Evolutionary conservation across 192 early-diverging fungal genomes (phyloP).

Genomic region (Podila clonocystis): DNA sequence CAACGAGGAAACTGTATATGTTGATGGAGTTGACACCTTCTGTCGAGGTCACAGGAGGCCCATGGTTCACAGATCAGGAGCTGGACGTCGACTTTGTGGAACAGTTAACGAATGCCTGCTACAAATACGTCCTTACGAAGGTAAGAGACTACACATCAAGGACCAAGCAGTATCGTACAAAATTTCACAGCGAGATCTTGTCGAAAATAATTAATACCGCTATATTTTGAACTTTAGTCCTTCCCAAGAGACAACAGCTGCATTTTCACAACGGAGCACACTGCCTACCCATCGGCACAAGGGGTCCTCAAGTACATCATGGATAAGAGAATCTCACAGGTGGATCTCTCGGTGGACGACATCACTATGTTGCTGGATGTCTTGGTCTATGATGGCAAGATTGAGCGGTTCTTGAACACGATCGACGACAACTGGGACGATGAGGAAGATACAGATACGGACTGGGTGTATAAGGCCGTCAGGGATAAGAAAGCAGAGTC

Average conservation of each 20-base stretch:
- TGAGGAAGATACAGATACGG: slow-evolving; percentile 58
- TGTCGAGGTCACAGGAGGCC: slow-evolving; percentile 89
- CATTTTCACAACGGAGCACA: slow-evolving; percentile 72
- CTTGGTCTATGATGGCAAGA: slow-evolving; percentile 87
- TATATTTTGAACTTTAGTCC: slow-evolving; percentile 52
- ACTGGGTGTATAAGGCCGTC: slow-evolving; percentile 65
- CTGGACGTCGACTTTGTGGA: slow-evolving; percentile 93
- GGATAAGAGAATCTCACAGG: slow-evolving; percentile 74
- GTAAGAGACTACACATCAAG: slow-evolving; percentile 31
- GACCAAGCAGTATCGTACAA: neutral
- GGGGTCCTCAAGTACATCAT: slow-evolving; percentile 78
- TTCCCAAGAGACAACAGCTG: slow-evolving; percentile 63
- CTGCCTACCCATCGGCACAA: slow-evolving; percentile 73
- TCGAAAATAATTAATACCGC: neutral
- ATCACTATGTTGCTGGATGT: slow-evolving; percentile 85
- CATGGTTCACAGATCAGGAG: slow-evolving; percentile 94
- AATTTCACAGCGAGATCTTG: neutral
- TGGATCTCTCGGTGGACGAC: slow-evolving; percentile 76
- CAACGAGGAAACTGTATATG: slow-evolving; percentile 93
- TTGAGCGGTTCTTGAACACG: slow-evolving; percentile 69
- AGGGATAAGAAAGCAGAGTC: slow-evolving; percentile 55
- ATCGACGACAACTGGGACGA: slow-evolving; percentile 63
- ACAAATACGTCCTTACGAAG: slow-evolving; percentile 76
- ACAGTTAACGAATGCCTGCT: slow-evolving; percentile 72
- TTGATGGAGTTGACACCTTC: slow-evolving; percentile 84